Evolutionary conservation across 257 asterid species (phyloP), one percentile per base, ranked within the genome.

Genomic region (Nyctanthes arbortristis): DNA sequence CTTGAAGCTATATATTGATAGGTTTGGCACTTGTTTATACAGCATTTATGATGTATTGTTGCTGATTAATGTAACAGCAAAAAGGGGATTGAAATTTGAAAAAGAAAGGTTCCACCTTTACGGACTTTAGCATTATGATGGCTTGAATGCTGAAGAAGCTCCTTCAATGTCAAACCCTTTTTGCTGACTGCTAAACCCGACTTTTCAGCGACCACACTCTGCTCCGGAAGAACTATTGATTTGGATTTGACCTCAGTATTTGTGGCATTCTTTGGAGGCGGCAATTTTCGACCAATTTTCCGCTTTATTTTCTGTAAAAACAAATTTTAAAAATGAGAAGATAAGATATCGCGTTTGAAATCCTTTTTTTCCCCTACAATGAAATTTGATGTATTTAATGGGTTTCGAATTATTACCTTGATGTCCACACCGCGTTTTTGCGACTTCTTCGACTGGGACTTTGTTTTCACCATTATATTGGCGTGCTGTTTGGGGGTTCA

Each of bases 51-150:
- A 27, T 20, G 4, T 4, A 43, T 67, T 57, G 54, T 56, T 65
- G 40, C 30, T 52, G 47, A 4, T 25, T 47, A 31, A 36, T 31
- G 29, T 24, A 63, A 66, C 29, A 61, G 20, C 61, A 49, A 73
- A n/a, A 5, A 33, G 33, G 18, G 11, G 29, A 36, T 3, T 7
- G 45, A 61, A n/a, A n/a, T n/a, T n/a, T n/a, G n/a, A n/a, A n/a
- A 67, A 61, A 16, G 18, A 32, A 20, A 43, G 34, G 34, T 33
- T 12, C 63, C 18, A 89, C 97, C 97, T 84, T 82, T 89, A 34
- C 99, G 96, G 69, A 84, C 91, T 88, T 89, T 91, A 12, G 93
- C 82, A 82, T 88, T 94, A 80, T 94, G 93, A 78, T 94, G 99
- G 73, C 92, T 85, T 11, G 97, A 84, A 66, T 94, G 99, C 76